phyloP scores from a whole-genome alignment of 768 basidiomycete genomes.

The Atractiella rhizophila region DNA sequence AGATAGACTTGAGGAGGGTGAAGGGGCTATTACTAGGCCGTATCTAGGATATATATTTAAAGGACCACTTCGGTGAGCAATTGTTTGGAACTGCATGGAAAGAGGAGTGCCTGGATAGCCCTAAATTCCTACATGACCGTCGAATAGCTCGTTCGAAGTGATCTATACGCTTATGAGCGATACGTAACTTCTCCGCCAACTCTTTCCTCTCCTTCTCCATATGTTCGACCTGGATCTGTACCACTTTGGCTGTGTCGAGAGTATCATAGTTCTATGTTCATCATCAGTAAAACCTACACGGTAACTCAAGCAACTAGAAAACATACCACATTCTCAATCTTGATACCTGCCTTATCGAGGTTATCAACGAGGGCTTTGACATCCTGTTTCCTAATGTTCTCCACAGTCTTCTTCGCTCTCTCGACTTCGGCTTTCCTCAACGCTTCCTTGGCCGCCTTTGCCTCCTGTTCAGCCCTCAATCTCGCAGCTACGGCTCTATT shows the following conservation, averaged over 20 bases:
- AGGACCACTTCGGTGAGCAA: too few species aligned
- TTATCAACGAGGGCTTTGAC: too few species aligned
- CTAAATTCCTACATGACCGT: too few species aligned
- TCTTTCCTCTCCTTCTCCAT: slow-evolving; percentile 91
- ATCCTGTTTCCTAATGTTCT: too few species aligned
- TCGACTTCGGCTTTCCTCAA: slow-evolving; percentile 31
- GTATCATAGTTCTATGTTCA: slow-evolving; percentile 46
- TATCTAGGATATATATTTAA: too few species aligned
- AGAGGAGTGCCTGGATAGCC: too few species aligned
- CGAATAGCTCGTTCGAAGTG: slow-evolving; percentile 85
- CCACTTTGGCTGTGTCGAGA: slow-evolving; percentile 59
- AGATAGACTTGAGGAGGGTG: too few species aligned
- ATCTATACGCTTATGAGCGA: slow-evolving; percentile 69
- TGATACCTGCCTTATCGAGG: slow-evolving; percentile 52
- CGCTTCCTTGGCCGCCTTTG: slow-evolving; percentile 38
- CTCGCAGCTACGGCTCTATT: slow-evolving; percentile 12
- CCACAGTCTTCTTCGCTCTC: slow-evolving; percentile 21
- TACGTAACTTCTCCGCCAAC: slow-evolving; percentile 49
- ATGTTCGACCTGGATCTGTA: slow-evolving; percentile 75
- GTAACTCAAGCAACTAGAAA: neutral
- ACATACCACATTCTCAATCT: slow-evolving; percentile 32
- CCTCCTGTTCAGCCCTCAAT: slow-evolving; percentile 15
- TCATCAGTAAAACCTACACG: slow-evolving; percentile 4
- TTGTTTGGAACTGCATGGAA: too few species aligned
- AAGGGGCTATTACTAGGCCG: too few species aligned